Base-by-base conservation (phyloP, 202 grass and related monocot genomes). In the Hordeum pubiflorum region DNA sequence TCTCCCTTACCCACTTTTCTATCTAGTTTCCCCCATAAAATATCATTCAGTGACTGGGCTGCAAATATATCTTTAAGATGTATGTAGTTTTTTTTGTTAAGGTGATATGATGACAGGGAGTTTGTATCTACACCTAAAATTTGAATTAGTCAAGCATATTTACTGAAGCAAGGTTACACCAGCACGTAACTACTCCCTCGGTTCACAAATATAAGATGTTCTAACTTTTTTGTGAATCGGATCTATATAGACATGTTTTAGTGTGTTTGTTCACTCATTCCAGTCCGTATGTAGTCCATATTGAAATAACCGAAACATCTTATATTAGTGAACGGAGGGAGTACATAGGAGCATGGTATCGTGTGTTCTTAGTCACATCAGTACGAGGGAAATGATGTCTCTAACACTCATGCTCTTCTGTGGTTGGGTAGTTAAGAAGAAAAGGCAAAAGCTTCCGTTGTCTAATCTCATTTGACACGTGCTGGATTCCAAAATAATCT, bases 1-100 rank as follows among this genome's bases (percentile, higher is more conserved):
- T 82, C 58, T 74, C 43, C 41, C 70, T 63, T 75, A 11, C 14
- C 5, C 36, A 81, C 7, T 37, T 18, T 39, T 81, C 41, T 89
- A 4, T 59, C 31, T 5, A 41, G 5, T 85, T 48, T 57, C 36
- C 20, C 48, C 10, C 31, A n/a, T n/a, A 22, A 38, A 73, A 37
- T 38, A 36, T 0, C 60, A 39, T 32, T 39, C 31, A 46, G 33
- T 39, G 32, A 27, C 5, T 56, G 13, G 3, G 50, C 3, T 38
- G 20, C 13, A 65, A 80, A 26, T 5, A 14, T 57, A 15, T 17
- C 27, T 36, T 23, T 6, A 20, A 78, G 38, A 73, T 13, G 38
- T 10, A 22, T 32, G 23, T 32, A 60, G 9, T 31, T 33, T 48
- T 31, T 31, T 41, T 29, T 2, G 15, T 40, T 38, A 58, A 70